Evolutionary conservation across 768 basidiomycete species (phyloP), one percentile per base, ranked within the genome.

Genomic region (Hydnum rufescens): DNA sequence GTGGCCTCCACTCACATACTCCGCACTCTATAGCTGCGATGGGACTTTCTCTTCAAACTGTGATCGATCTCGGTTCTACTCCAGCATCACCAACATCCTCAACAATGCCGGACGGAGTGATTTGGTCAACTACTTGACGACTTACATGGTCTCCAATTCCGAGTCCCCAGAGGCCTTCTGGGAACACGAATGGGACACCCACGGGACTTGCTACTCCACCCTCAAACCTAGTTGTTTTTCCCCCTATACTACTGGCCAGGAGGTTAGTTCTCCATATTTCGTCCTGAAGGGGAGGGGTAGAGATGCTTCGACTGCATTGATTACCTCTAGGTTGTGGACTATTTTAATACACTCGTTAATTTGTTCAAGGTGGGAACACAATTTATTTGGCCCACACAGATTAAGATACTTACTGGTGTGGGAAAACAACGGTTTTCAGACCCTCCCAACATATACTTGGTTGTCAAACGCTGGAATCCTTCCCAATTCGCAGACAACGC

Each of bases 401-500:
- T n/a, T n/a, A n/a, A n/a, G n/a, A n/a, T n/a, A n/a, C n/a, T n/a
- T n/a, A n/a, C n/a, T n/a, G n/a, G n/a, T n/a, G n/a, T n/a, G n/a
- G n/a, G n/a, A n/a, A n/a, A n/a, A 53, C 51, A 56, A 13, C 32
- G 31, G 34, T 32, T 53, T 57, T 56, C 57, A 74, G 74, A 70
- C 71, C 5, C 74, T 87, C 25, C 80, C 83, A 0, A 86, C 86
- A 2, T 85, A 76, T 63, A 68, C 73, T 16, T 85, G 75, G 75
- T 76, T 89, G 36, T 65, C 68, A 13, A 65, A 71, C 22, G 77
- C 71, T n/a, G 83, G 83, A 25, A 88, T 89, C 58, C 74, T 73
- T 2, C 87, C 87, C 8, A 72, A 71, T n/a, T 64, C 67, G 2
- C 67, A 64, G 55, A 61, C 65, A 57, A 82, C 80, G 0, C 77